A percentile compares a stretch with the other conserved stretches of the same genome.
Evolutionary conservation across 805 yeast genomes (phyloP).

Genomic region (Dipodascus albidus): DNA sequence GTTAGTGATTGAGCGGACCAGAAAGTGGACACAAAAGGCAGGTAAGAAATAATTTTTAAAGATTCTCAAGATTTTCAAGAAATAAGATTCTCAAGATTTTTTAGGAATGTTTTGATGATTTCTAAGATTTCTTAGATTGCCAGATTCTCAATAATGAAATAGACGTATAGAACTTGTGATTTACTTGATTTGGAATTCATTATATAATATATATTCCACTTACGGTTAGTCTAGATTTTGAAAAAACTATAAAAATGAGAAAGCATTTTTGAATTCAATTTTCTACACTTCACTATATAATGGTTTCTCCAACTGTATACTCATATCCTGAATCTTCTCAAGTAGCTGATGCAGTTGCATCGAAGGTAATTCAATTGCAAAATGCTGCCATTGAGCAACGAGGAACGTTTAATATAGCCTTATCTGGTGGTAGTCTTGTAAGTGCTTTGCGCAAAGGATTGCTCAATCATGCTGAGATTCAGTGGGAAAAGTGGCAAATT

Average conservation of each 20-base stretch:
- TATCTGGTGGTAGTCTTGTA: constrained; percentile 87
- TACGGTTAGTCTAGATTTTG: too few relatives aligned
- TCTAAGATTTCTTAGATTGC: too few relatives aligned
- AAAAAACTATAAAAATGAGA: too few relatives aligned
- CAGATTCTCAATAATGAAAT: too few relatives aligned
- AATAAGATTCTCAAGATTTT: too few relatives aligned
- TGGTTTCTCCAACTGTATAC: constrained; percentile 28
- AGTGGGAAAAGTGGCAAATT: constrained; percentile 34
- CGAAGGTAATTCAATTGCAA: constrained; percentile 50
- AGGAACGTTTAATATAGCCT: constrained; percentile 55
- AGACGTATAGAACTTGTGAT: background rate
- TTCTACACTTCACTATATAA: background rate
- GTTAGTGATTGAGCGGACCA: constrained; percentile 16
- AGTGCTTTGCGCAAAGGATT: constrained; percentile 56
- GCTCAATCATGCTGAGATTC: constrained; percentile 37
- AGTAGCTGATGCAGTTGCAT: constrained; percentile 58
- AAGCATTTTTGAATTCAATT: too few relatives aligned
- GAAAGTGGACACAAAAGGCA: constrained; percentile 2
- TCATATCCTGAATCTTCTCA: constrained; percentile 43
- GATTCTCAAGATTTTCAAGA: too few relatives aligned
- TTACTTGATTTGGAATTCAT: background rate
- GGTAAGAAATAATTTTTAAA: background rate
- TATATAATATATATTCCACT: too few relatives aligned
- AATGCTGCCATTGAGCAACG: constrained; percentile 39
- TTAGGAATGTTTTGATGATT: too few relatives aligned